Percentiles rank a stretch among this genome's conserved stretches.
Evolutionary conservation across 371 early-diverging fungal genomes (phyloP).

Genomic region (Conidiobolus coronatus): DNA sequence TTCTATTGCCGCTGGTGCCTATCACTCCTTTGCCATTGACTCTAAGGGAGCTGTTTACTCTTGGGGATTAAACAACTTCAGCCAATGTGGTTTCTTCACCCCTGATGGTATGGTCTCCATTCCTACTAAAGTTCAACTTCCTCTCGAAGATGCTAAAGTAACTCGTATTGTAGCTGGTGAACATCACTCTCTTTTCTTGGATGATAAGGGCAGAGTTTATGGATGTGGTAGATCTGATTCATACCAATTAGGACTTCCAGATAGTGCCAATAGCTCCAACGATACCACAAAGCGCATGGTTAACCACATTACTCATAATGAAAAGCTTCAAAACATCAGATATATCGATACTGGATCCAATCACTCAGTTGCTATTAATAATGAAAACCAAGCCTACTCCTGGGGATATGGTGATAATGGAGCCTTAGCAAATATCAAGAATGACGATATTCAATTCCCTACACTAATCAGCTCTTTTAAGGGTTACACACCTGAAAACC

Average conservation of each 20-base stretch:
- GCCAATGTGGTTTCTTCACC: slow-evolving; percentile 58
- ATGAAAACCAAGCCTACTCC: slow-evolving; percentile 47
- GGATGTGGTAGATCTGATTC: slow-evolving; percentile 80
- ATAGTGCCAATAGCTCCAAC: slow-evolving; percentile 3
- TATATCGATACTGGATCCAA: slow-evolving; percentile 64
- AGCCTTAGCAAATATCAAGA: slow-evolving; percentile 51
- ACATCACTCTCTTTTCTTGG: slow-evolving; percentile 64
- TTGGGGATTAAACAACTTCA: slow-evolving; percentile 92
- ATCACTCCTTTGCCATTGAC: slow-evolving; percentile 65
- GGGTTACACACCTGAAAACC: slow-evolving; percentile 26
- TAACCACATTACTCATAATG: neutral
- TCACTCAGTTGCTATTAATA: slow-evolving; percentile 50
- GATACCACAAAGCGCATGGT: slow-evolving; percentile 11
- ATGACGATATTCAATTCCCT: slow-evolving; percentile 31
- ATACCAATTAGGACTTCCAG: slow-evolving; percentile 69
- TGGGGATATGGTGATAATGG: slow-evolving; percentile 79
- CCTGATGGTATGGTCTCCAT: slow-evolving; percentile 13
- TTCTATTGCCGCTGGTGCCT: slow-evolving; percentile 68
- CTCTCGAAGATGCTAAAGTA: slow-evolving; percentile 19
- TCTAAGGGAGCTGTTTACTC: slow-evolving; percentile 38
- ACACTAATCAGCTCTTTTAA: slow-evolving; percentile 24
- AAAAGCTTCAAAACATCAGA: slow-evolving; percentile 11
- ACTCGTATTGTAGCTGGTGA: slow-evolving; percentile 57
- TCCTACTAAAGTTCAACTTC: slow-evolving; percentile 15
- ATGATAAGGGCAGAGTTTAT: slow-evolving; percentile 44